Conservation (phyloP, 306 rosid genomes). For the Medicago arabica region DNA sequence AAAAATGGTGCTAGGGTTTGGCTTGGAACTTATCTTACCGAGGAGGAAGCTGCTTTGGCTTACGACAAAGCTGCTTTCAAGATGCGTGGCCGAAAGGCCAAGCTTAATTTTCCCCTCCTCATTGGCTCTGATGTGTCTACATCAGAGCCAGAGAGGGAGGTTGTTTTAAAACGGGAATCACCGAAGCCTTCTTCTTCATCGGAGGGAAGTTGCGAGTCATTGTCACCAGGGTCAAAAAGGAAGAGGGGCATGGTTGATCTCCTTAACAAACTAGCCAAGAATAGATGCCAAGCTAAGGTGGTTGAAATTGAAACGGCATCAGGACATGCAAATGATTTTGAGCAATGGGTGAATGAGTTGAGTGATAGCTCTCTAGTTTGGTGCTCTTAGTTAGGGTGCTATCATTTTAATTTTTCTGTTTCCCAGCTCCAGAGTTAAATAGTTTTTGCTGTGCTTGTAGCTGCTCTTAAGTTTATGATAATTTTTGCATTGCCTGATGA, state of each 20-base stretch:
- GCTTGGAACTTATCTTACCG: conserved; percentile 67
- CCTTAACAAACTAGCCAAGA: conserved; percentile 41
- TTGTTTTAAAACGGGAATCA: background rate
- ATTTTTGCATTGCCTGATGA: conserved; percentile 34
- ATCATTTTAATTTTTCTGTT: no score
- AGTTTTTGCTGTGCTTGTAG: conserved; percentile 31
- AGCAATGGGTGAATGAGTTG: conserved; percentile 34
- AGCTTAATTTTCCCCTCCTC: conserved; percentile 64
- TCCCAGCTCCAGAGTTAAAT: background rate
- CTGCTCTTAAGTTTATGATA: background rate
- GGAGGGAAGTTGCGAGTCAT: background rate
- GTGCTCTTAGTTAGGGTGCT: background rate
- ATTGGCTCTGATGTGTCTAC: background rate
- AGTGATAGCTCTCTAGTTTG: background rate
- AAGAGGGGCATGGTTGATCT: conserved; percentile 29
- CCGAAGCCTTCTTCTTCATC: background rate
- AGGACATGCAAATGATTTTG: background rate
- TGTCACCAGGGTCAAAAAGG: conserved; percentile 17
- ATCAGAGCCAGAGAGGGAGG: background rate
- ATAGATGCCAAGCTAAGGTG: background rate
- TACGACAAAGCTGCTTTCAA: conserved; percentile 75
- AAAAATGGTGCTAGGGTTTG: conserved; percentile 62
- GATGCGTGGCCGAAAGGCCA: conserved; percentile 66
- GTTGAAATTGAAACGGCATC: background rate
- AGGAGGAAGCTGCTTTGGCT: conserved; percentile 65